Base-by-base conservation (phyloP, 2,329 filamentous ascomycete species). In the Parastagonospora nodorum region DNA sequence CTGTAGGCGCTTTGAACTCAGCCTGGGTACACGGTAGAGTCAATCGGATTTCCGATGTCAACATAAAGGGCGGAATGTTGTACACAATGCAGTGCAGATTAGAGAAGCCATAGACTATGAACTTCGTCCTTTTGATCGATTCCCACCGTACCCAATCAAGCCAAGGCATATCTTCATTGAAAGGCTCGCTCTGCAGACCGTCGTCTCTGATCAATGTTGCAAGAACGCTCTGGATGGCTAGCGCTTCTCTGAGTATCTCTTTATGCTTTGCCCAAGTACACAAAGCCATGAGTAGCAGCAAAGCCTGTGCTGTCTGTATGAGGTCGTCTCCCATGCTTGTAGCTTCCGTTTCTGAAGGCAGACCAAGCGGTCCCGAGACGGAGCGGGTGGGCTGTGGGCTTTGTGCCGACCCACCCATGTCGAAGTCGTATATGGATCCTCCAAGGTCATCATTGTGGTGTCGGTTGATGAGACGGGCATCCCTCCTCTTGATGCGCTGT, bases 221-320 rank as follows among this genome's bases (percentile, higher is more conserved):
- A 33, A 85, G 69, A 19, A 82, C 79, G 50, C 82, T 83, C 57
- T 83, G 81, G 33, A 85, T 77, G 1, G 80, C 80, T 24, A 84
- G 74, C 9, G 82, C 82, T 62, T 85, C 82, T 45, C 80, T 76
- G n/a, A 83, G 67, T 8, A 84, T 75, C 45, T 82, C 80, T 14
- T 78, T 79, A 54, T 84, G 83, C 58, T 80, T 78, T 45, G 82
- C 81, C 83, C 83, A 85, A 0, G 82, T 84, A 10, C 82, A 82
- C 64, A 84, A 80, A 0, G 82, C 82, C 48, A 83, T 84, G n/a
- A 85, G 77, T 1, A 88, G 67, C 0, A 88, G 71, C 1, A 88
- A 76, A 3, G 85, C 82, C 60, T 88, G 85, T 2, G 87, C 86
- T 0, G 84, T 88, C 64, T 88, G 85, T 38, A 88, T 87, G 1